These are phyloP conservation scores for Marasmius sp. DNA, from an alignment of 1,284 basidiomycete species.

Conservation along the genomic window DNA sequence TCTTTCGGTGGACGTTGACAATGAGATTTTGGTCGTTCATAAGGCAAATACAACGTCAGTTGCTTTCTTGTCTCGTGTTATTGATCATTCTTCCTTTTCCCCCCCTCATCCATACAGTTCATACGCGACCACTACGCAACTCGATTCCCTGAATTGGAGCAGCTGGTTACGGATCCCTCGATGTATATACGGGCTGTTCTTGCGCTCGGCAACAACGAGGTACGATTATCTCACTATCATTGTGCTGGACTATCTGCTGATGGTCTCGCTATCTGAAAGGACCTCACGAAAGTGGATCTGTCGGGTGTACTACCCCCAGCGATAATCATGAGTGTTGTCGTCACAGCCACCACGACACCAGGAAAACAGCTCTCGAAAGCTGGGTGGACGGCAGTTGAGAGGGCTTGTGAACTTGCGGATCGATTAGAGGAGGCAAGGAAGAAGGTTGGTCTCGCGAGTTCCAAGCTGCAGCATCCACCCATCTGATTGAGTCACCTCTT, in stretches of 20 bases:
- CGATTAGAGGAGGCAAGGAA: slow-evolving; percentile 86
- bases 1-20: slow-evolving; percentile 96
- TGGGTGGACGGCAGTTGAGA: slow-evolving; percentile 81
- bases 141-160: slow-evolving; percentile 96
- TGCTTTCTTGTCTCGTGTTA: slow-evolving; percentile 44
- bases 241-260: slow-evolving; percentile 4
- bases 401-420: slow-evolving; percentile 87
- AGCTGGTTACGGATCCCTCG: slow-evolving; percentile 87
- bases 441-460: slow-evolving; percentile 47
- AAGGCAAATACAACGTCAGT: slow-evolving; percentile 59
- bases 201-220: slow-evolving; percentile 83
- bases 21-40: slow-evolving; percentile 96
- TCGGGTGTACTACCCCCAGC: slow-evolving; percentile 85
- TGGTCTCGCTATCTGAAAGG: slow-evolving; percentile 38
- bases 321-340: slow-evolving; percentile 93
- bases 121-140: slow-evolving; percentile 97
- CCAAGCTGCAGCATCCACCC: slow-evolving; percentile 31
- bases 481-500: slow-evolving; percentile 7
- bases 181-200: slow-evolving; percentile 94
- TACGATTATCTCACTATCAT: slow-evolving; percentile 31
- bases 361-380: slow-evolving; percentile 71
- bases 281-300: slow-evolving; percentile 82
- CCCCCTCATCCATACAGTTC: slow-evolving; percentile 54
- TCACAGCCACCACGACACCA: slow-evolving; percentile 90
- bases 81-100: slow-evolving; percentile 22